Conservation (phyloP, 805 yeast genomes). For the Saturnispora saitoi region DNA sequence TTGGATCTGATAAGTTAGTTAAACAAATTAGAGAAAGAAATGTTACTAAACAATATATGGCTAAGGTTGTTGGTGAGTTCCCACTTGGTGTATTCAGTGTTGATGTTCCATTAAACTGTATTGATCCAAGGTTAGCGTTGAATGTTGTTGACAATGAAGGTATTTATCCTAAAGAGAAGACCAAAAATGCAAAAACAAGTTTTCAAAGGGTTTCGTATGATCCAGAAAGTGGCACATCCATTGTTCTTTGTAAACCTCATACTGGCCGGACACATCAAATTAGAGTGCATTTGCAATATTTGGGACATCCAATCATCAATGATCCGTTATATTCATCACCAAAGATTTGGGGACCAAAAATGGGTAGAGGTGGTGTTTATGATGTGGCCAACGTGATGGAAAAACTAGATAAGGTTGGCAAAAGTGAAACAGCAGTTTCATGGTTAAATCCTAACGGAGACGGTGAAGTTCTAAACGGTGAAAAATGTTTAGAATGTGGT, state of each 20-base stretch:
- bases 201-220: constrained; percentile 41
- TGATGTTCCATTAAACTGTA: constrained; percentile 59
- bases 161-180: constrained; percentile 41
- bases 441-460: constrained; percentile 51
- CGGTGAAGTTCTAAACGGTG: constrained; percentile 60
- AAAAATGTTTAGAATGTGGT: constrained; percentile 53
- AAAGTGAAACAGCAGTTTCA: constrained; percentile 53
- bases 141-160: constrained; percentile 43
- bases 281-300: constrained; percentile 79
- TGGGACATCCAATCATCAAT: constrained; percentile 88
- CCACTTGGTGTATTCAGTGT: constrained; percentile 48
- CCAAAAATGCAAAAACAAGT: constrained; percentile 31
- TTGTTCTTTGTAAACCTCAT: constrained; percentile 76
- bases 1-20: constrained; percentile 69
- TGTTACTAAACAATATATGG: constrained; percentile 76
- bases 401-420: constrained; percentile 59
- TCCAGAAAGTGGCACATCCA: constrained; percentile 48
- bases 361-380: constrained; percentile 58
- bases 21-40: constrained; percentile 64
- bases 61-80: constrained; percentile 81
- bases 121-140: constrained; percentile 66
- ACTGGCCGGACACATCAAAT: constrained; percentile 97
- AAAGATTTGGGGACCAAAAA: constrained; percentile 65
- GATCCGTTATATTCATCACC: constrained; percentile 85
- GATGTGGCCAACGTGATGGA: constrained; percentile 35